Base-by-base conservation (phyloP, 805 yeast species). In the Saccharomycopsis babjevae region DNA sequence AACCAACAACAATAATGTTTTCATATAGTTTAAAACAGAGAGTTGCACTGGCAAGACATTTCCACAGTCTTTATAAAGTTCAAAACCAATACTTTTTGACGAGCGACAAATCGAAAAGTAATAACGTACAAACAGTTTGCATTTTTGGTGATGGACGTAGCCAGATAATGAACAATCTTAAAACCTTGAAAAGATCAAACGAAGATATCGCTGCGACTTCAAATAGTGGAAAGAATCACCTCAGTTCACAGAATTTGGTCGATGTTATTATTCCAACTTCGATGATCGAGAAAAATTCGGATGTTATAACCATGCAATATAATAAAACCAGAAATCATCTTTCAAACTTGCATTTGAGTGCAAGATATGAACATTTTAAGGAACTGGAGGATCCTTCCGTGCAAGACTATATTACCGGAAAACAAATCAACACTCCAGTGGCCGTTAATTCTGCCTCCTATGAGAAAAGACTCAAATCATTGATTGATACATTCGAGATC, bases 361-460 rank as follows among this genome's bases (percentile, higher is more conserved):
- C 98, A 0, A 73, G 99, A 58, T 93, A 89, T 69, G 99, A 93
- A 72, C 83, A 83, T 60, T 89, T 82, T 70, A 86, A 92, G 63
- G 97, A 93, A 64, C 90, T 83, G 62, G 85, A 86, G 65, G 97
- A 93, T 70, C 84, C 82, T 65, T 83, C 86, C 2, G 65, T 63
- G 39, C 28, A 58, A 20, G 28, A 59, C 6, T 62, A 57, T 32
- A 50, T 62, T 25, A 62, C 62, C 13, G 39, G 50, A 20, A 34
- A 55, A 22, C 46, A 40, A 7, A 54, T 55, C 16, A 59, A 59
- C 20, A 58, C 34, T 4, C 28, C 39, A 5, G 13, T 5, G 5
- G 13, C 81, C 91, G 18, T 77, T 77, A 22, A 74, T 83, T 59
- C 83, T 85, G 62, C 79, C 88, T 18, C 79, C 86, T 46, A 46